Conservation (phyloP, 495 filamentous ascomycete species). For the Penicillium psychrofluorescens region DNA sequence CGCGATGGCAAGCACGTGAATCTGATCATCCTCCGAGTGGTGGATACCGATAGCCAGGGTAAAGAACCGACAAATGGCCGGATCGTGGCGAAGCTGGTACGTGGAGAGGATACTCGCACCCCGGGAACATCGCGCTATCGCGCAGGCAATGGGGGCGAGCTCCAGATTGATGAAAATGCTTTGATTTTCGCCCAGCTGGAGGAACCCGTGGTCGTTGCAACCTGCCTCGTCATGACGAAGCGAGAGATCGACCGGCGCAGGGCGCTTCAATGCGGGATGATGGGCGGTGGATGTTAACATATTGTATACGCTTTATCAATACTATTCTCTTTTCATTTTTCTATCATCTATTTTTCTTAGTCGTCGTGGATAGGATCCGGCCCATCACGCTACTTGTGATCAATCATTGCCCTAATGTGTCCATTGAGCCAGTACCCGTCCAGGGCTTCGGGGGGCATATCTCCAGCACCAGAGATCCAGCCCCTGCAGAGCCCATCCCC, state of each 20-base stretch:
- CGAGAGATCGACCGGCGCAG: slow-evolving; percentile 49
- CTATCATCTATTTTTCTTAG: neutral
- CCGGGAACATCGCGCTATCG: slow-evolving; percentile 27
- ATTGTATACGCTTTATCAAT: neutral
- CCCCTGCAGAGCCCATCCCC: slow-evolving; percentile 18
- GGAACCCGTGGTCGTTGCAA: slow-evolving; percentile 41
- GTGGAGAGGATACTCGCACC: slow-evolving; percentile 34
- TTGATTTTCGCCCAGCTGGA: slow-evolving; percentile 17
- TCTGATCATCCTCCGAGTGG: slow-evolving; percentile 25
- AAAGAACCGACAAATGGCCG: neutral
- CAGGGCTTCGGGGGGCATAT: slow-evolving; percentile 19
- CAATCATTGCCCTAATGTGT: slow-evolving; percentile 23
- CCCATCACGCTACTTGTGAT: slow-evolving; percentile 13
- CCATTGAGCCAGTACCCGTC: slow-evolving; percentile 31
- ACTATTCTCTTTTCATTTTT: slow-evolving; percentile 1
- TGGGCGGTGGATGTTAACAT: slow-evolving; percentile 17
- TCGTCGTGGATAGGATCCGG: neutral
- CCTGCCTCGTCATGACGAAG: slow-evolving; percentile 50
- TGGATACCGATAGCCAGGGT: slow-evolving; percentile 2
- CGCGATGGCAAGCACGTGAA: slow-evolving; percentile 22
- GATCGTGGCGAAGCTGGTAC: slow-evolving; percentile 36
- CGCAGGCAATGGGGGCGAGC: slow-evolving; percentile 47
- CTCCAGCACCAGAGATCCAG: slow-evolving; percentile 28
- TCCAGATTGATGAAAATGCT: slow-evolving; percentile 32
- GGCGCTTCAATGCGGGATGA: slow-evolving; percentile 34